Evolutionary conservation across 2,329 filamentous ascomycete genomes (phyloP), one percentile per base, ranked within the genome.

Genomic region (Ceratocystis alfenasii): DNA sequence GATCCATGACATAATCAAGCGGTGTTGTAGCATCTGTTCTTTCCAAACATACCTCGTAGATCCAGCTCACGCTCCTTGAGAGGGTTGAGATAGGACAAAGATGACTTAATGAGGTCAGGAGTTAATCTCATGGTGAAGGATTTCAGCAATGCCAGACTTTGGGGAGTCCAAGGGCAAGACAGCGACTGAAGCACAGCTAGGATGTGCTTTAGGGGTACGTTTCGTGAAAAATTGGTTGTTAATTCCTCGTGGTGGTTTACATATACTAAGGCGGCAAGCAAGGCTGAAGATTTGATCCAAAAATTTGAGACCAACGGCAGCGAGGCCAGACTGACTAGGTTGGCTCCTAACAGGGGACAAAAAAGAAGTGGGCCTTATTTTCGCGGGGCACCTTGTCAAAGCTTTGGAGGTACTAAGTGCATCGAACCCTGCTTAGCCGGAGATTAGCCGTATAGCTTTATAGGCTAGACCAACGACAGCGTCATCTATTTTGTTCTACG

Each of bases 61-160:
- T 97, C 92, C 76, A 99, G 86, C 84, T 99, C 94, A 78, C 94
- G 90, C 83, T 99, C 94, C 80, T 94, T 95, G 77, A 99, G 84
- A 76, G 93, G 92, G 79, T 97, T 99, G 78, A 97, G 88, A 83
- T 96, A 99, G 76, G 93, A 96, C 71, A 96, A 88, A 75, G 94
- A 96, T 77, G 85, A 87, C 78, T 90, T 85, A 79, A 99, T 95
- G 74, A 97, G 86, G 77, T 97, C 94, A 71, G 90, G 87, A 69
- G 93, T 96, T 79, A 99, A 86, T 82, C 93, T 87, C 94, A 99
- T 97, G 70, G 74, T 79, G 76, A 71, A 46, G 36, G 12, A 41
- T 20, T 66, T 28, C 10, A 48, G n/a, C 5, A 25, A 6, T 17
- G 33, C 5, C 36, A 30, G 5, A 41, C n/a, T 30, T 7, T 59